These are phyloP conservation scores for Nicotiana attenuata DNA, from an alignment of 257 asterid genomes.

Conservation along the genomic window DNA sequence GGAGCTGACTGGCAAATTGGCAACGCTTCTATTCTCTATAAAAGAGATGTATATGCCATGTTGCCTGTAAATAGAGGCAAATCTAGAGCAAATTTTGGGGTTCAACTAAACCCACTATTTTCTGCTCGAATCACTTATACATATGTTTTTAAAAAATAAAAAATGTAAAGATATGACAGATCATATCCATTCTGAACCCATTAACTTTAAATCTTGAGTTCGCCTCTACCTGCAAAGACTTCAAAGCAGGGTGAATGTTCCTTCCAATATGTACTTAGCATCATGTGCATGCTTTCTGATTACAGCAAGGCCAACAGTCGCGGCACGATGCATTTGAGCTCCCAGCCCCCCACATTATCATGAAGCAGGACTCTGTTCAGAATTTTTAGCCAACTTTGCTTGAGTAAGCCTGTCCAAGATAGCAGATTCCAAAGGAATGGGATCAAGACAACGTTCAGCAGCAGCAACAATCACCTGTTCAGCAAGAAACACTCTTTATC, in stretches of 20 bases:
- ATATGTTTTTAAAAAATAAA: not conserved
- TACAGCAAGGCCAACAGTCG: not conserved
- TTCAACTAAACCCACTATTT: not conserved
- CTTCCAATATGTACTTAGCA: not conserved
- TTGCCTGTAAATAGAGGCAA: not conserved
- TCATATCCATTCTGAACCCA: not conserved
- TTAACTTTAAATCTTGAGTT: not conserved
- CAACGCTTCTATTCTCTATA: not conserved
- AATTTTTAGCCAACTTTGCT: slow-evolving; percentile 62
- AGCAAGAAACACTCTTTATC: not conserved
- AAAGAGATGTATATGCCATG: not conserved
- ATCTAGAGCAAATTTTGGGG: not conserved
- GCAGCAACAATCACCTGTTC: slow-evolving; percentile 71
- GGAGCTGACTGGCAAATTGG: not conserved
- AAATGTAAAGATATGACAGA: not conserved
- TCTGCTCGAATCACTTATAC: not conserved
- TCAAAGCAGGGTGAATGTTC: not conserved
- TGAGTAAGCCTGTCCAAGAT: slow-evolving; percentile 84
- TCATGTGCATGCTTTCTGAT: not conserved
- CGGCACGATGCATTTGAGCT: not conserved
- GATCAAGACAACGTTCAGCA: slow-evolving; percentile 90
- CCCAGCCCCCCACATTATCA: not conserved
- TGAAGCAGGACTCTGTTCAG: slow-evolving; percentile 19
- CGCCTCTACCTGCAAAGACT: not conserved
- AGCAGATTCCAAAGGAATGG: slow-evolving; percentile 65